These are phyloP conservation scores for Candida coquimbonensis DNA, from an alignment of 805 yeast species.

Conservation along the genomic window DNA sequence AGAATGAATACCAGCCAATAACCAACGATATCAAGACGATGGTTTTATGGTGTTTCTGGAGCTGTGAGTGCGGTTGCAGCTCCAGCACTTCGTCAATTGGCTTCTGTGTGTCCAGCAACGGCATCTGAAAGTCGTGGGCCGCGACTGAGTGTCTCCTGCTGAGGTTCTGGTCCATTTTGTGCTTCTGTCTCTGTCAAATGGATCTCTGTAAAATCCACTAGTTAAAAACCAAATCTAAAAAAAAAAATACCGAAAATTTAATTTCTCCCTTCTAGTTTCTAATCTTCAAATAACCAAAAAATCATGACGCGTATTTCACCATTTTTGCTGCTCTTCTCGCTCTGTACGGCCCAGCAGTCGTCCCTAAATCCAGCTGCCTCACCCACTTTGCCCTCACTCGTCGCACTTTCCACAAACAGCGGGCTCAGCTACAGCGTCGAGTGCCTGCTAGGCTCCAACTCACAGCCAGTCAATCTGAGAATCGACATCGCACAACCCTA, in stretches of 20 bases:
- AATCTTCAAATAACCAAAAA: too few relatives aligned
- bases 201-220: too few relatives aligned
- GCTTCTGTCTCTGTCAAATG: too few relatives aligned
- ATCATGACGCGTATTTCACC: too few relatives aligned
- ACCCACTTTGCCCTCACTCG: not conserved
- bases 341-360: too few relatives aligned
- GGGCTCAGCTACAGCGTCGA: constrained; percentile 25
- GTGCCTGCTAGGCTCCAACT: constrained; percentile 26
- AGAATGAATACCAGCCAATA: constrained; percentile 63
- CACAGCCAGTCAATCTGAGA: constrained; percentile 24
- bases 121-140: not conserved
- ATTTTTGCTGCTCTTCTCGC: not conserved
- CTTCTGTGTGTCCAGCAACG: not conserved
- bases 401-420: not conserved
- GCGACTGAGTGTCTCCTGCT: not conserved
- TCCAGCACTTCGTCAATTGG: not conserved
- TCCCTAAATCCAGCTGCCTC: not conserved
- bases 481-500: constrained; percentile 34
- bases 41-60: not conserved
- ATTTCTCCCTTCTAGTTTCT: too few relatives aligned
- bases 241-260: too few relatives aligned
- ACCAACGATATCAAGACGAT: constrained; percentile 11
- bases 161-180: not conserved
- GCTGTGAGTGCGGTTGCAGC: too few relatives aligned
- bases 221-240: too few relatives aligned